Percentiles rank a stretch among this genome's conserved stretches.
Conservation (phyloP, 768 basidiomycete species). For the Mycena sanguinolenta region DNA sequence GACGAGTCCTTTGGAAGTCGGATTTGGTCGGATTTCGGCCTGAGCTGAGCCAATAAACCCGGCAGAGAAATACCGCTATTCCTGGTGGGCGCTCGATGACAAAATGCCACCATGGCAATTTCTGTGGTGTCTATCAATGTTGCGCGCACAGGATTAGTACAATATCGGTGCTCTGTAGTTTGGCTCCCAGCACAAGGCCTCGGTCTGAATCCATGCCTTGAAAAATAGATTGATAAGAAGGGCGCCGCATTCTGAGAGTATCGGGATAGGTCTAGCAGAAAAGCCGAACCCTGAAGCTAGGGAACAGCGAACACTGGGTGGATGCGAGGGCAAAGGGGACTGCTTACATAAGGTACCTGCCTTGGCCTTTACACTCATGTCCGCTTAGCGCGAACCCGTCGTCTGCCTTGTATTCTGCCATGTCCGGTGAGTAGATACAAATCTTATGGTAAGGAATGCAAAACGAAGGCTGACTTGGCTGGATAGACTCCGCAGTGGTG, state of each 20-base stretch:
- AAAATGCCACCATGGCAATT: constrained; percentile 1
- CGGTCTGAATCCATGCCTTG: neutral
- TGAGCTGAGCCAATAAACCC: neutral
- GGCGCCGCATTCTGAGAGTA: too few species aligned
- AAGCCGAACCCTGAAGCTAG: neutral
- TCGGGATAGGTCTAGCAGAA: neutral
- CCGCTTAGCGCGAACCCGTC: constrained; percentile 23
- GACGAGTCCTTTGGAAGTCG: too few species aligned
- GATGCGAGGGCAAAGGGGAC: neutral
- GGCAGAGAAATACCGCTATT: neutral
- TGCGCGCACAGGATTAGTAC: neutral
- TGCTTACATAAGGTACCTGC: neutral
- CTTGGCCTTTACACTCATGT: constrained; percentile 25
- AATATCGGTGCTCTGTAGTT: too few species aligned
- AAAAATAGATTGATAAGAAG: neutral
- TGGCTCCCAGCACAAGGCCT: too few species aligned
- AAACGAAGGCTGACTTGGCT: neutral
- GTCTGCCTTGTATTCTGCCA: constrained; percentile 15
- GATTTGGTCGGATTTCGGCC: too few species aligned
- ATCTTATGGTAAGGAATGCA: neutral
- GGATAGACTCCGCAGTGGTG: constrained; percentile 5
- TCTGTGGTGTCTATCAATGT: neutral
- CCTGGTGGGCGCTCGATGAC: neutral
- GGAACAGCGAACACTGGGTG: neutral
- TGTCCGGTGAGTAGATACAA: constrained; percentile 12